Percentiles rank a stretch among this genome's conserved stretches.
phyloP scores from a whole-genome alignment of 2,329 filamentous ascomycete species.

The Nannizziopsis barbatae region DNA sequence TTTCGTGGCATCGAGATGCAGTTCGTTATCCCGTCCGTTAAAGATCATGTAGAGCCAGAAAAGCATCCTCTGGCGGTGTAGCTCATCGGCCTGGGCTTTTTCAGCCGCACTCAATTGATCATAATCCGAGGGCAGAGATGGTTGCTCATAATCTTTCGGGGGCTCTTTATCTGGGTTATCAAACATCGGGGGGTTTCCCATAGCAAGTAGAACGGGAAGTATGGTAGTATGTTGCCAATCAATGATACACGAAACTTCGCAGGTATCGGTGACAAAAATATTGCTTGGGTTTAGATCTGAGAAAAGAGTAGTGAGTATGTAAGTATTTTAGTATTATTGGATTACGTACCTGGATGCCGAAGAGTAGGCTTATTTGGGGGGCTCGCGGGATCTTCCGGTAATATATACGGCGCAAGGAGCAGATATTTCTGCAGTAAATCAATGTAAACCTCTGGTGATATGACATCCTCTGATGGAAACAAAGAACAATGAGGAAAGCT shows the following conservation, averaged over 20 bases:
- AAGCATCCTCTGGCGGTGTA: constrained; percentile 12
- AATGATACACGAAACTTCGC: constrained; percentile 18
- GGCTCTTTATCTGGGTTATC: constrained; percentile 13
- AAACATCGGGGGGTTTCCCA: constrained; percentile 14
- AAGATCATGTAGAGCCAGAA: constrained; percentile 13
- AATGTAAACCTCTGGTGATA: constrained; percentile 10
- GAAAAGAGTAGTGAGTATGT: background rate
- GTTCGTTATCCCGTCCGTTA: constrained; percentile 11
- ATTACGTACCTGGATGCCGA: constrained; percentile 16
- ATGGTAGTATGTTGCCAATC: constrained; percentile 22
- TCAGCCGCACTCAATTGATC: constrained; percentile 8
- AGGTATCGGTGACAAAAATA: constrained; percentile 18
- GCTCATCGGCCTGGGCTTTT: constrained; percentile 14
- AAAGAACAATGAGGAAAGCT: constrained; percentile 10
- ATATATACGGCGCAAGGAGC: constrained; percentile 12
- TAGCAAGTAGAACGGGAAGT: constrained; percentile 13
- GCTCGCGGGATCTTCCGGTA: background rate
- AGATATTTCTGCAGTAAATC: constrained; percentile 13
- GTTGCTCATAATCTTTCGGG: constrained; percentile 7
- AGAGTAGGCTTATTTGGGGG: constrained; percentile 11
- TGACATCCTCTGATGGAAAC: constrained; percentile 6
- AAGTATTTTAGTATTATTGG: background rate
- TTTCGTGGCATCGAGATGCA: constrained; percentile 9
- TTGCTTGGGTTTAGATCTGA: constrained; percentile 21
- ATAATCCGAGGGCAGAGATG: constrained; percentile 10